phyloP scores from a whole-genome alignment of 805 yeast genomes.

The Teunomyces pallodes region DNA sequence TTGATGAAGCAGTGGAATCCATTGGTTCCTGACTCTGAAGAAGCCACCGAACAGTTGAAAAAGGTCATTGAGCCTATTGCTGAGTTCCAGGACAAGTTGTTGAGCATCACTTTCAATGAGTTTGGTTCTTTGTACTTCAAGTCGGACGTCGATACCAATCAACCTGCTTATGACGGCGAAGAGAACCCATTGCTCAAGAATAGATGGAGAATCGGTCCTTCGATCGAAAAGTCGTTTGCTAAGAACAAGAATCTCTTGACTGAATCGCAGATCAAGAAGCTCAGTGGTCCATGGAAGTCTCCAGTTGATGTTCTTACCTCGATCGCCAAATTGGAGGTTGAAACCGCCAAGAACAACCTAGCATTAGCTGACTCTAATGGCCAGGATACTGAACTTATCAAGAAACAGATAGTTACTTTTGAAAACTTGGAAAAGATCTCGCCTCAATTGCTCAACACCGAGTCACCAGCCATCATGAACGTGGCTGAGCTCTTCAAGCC shows the following conservation, averaged over 20 bases:
- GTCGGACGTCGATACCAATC: conserved; percentile 57
- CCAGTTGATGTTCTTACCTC: conserved; percentile 65
- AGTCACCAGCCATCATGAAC: conserved; percentile 57
- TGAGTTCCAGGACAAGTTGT: conserved; percentile 57
- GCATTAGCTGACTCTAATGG: conserved; percentile 46
- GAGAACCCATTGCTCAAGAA: conserved; percentile 47
- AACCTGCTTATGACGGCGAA: conserved; percentile 62
- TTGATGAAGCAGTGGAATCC: conserved; percentile 94
- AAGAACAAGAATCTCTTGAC: conserved; percentile 58
- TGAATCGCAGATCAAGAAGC: conserved; percentile 46
- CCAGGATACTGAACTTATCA: conserved; percentile 42
- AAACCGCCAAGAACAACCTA: conserved; percentile 52
- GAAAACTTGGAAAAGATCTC: conserved; percentile 57
- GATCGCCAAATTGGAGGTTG: conserved; percentile 66
- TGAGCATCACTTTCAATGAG: conserved; percentile 59
- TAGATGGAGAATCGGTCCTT: conserved; percentile 92
- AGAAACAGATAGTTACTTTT: conserved; percentile 57
- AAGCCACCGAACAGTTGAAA: conserved; percentile 48
- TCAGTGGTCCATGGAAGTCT: conserved; percentile 76
- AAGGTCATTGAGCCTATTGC: conserved; percentile 71
- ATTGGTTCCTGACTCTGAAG: conserved; percentile 55
- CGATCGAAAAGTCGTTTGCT: conserved; percentile 75
- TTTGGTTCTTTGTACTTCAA: conserved; percentile 83
- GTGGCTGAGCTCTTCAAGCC: conserved; percentile 64
- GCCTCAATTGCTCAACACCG: conserved; percentile 55